Base-by-base conservation (phyloP, 1,284 basidiomycete species). In the Puccinia horiana region DNA sequence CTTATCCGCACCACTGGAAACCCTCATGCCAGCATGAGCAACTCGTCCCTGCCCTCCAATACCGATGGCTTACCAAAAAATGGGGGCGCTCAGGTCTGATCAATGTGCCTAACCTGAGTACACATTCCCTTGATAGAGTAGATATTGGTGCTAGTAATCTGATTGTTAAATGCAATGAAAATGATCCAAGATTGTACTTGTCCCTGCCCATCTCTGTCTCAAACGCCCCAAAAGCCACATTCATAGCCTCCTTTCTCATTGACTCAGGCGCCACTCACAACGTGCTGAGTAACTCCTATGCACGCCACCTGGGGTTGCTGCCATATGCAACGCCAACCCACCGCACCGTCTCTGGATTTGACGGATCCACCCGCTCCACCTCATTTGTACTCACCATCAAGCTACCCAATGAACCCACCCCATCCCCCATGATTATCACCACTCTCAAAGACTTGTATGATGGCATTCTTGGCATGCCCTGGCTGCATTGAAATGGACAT, bases 191-290 rank as follows among this genome's bases (percentile, higher is more conserved):
- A 3, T 49, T 73, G n/a, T 47, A 49, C 49, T 11, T 73, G 1
- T 9, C 14, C 44, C 26, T 40, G 18, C 16, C 20, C 2, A 29
- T 73, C 0, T 26, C 14, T 44, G 14, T 32, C 4, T 8, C 18
- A 11, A 29, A 37, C 37, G 1, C 40, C 40, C 37, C 69, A 37
- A 18, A 18, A 18, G 69, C 37, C 40, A 72, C 69, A 44, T 47
- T 52, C 42, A 0, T 1, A 1, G 26, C 37, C 14, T 35, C 42
- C 1, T 47, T 52, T 37, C 18, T 72, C 11, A 72, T 72, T 72
- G 69, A 72, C 16, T 72, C 69, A 1, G 69, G 69, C 1, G 69
- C 69, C 18, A 72, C 69, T n/a, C 69, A 47, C 40, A n/a, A 72
- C 37, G 65, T 69, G 3, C 3, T 69, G 6, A 18, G 29, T 8